Evolutionary conservation across 208 protist species (phyloP).

Genomic region (Phytomonas francai): DNA sequence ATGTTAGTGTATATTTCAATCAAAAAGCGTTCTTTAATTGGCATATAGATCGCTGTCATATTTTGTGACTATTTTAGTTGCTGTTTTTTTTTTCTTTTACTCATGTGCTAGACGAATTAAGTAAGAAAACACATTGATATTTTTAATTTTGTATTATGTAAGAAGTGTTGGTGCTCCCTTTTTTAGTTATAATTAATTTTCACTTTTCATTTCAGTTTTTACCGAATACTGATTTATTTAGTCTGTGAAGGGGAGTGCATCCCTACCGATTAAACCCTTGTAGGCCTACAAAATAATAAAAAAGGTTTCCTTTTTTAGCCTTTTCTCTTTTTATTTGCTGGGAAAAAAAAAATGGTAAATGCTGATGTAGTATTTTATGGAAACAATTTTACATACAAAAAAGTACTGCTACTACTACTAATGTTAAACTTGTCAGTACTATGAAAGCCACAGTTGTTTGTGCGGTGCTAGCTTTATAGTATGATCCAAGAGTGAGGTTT

Average conservation of each 20-base stretch:
- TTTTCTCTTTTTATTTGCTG: slow-evolving; percentile 14
- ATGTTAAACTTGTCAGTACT: not conserved
- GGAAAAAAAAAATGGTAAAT: not conserved
- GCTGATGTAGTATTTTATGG: not conserved
- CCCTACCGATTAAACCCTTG: not conserved
- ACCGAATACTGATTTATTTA: not conserved
- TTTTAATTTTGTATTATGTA: slow-evolving; percentile 8
- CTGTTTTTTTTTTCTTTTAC: slow-evolving; percentile 3
- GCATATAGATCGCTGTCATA: slow-evolving; percentile 4
- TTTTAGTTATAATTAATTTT: not conserved
- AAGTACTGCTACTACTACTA: not conserved
- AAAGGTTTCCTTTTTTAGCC: not conserved
- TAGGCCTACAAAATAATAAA: not conserved
- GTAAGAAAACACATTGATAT: slow-evolving; percentile 6
- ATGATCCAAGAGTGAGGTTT: not conserved
- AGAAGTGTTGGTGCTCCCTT: slow-evolving; percentile 5
- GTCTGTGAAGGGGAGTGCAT: not conserved
- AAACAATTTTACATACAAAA: slow-evolving; percentile 1
- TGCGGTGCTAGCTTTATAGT: not conserved
- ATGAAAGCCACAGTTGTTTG: not conserved
- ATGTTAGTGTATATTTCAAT: slow-evolving; percentile 5
- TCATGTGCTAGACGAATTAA: not conserved
- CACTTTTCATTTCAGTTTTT: slow-evolving; percentile 4
- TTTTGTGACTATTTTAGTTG: slow-evolving; percentile 12
- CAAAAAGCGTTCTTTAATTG: slow-evolving; percentile 7